Percentiles rank a stretch among this genome's conserved stretches.
Conservation (phyloP, 2,329 filamentous ascomycete species). For the Volutella citrinella region DNA sequence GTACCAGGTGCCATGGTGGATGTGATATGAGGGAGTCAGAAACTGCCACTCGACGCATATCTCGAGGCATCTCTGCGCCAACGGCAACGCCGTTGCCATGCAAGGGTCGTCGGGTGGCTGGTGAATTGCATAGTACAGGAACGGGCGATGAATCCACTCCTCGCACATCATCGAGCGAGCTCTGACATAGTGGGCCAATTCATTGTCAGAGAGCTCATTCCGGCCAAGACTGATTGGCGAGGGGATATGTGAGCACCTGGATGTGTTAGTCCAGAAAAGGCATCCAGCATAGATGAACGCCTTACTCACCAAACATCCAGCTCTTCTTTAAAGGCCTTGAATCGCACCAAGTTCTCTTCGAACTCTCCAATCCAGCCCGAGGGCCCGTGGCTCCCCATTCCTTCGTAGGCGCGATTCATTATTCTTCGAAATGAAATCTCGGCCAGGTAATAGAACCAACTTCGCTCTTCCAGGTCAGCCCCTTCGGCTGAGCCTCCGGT, state of each 20-base stretch:
- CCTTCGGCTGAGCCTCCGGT: too few species aligned
- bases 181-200: slow-evolving; percentile 5
- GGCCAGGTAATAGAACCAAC: slow-evolving; percentile 43
- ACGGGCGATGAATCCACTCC: slow-evolving; percentile 10
- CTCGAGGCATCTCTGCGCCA: slow-evolving; percentile 10
- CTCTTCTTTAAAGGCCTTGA: too few species aligned
- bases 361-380: slow-evolving; percentile 18
- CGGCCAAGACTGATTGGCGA: slow-evolving; percentile 4
- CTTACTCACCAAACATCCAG: too few species aligned
- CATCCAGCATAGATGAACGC: too few species aligned
- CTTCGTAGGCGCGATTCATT: slow-evolving; percentile 37
- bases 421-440: slow-evolving; percentile 41
- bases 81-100: slow-evolving; percentile 17
- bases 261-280: too few species aligned
- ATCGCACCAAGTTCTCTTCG: too few species aligned
- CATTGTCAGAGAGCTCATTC: slow-evolving; percentile 3
- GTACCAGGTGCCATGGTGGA: slow-evolving; percentile 26
- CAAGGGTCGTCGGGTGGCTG: slow-evolving; percentile 7
- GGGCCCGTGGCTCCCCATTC: slow-evolving; percentile 18
- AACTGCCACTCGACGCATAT: slow-evolving; percentile 5
- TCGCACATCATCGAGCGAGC: slow-evolving; percentile 1
- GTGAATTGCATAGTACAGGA: slow-evolving; percentile 11
- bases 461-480: slow-evolving; percentile 33
- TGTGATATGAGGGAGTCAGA: slow-evolving; percentile 5
- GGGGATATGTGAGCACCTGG: too few species aligned